phyloP scores from a whole-genome alignment of 2,329 filamentous ascomycete species.

The Colletotrichum plurivorum region DNA sequence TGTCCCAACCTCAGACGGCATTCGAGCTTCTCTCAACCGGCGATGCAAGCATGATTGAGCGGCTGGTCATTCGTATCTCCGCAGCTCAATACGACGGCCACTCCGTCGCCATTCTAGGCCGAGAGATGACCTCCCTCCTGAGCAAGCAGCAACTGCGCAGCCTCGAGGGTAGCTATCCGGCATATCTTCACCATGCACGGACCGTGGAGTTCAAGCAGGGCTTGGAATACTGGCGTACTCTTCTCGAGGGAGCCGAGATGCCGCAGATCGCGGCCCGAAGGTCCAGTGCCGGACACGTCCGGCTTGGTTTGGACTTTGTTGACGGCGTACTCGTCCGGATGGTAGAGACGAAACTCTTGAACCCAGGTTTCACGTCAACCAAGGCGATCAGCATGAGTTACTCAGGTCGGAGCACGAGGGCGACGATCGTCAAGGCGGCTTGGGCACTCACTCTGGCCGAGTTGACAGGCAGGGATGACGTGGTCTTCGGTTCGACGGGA shows the following conservation, averaged over 20 bases:
- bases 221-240: slow-evolving; percentile 59
- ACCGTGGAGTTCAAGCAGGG: slow-evolving; percentile 52
- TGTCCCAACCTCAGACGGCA: slow-evolving; percentile 9
- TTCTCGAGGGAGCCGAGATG: slow-evolving; percentile 61
- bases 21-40: slow-evolving; percentile 10
- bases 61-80: slow-evolving; percentile 61
- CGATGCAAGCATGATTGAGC: background rate
- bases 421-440: slow-evolving; percentile 15
- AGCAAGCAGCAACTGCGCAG: slow-evolving; percentile 46
- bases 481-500: slow-evolving; percentile 21
- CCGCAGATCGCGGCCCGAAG: slow-evolving; percentile 50
- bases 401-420: slow-evolving; percentile 6
- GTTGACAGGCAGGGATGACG: slow-evolving; percentile 13
- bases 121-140: slow-evolving; percentile 63
- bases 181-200: slow-evolving; percentile 63
- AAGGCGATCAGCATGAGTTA: background rate
- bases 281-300: background rate
- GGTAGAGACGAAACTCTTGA: background rate
- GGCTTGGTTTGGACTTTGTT: slow-evolving; percentile 4
- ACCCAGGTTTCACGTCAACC: background rate
- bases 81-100: slow-evolving; percentile 64
- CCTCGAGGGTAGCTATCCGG: slow-evolving; percentile 48
- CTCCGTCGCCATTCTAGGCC: slow-evolving; percentile 60
- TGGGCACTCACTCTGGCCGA: slow-evolving; percentile 20
- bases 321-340: slow-evolving; percentile 17